Base-by-base conservation (phyloP, 129 eudicot genomes). In the Apium graveolens region DNA sequence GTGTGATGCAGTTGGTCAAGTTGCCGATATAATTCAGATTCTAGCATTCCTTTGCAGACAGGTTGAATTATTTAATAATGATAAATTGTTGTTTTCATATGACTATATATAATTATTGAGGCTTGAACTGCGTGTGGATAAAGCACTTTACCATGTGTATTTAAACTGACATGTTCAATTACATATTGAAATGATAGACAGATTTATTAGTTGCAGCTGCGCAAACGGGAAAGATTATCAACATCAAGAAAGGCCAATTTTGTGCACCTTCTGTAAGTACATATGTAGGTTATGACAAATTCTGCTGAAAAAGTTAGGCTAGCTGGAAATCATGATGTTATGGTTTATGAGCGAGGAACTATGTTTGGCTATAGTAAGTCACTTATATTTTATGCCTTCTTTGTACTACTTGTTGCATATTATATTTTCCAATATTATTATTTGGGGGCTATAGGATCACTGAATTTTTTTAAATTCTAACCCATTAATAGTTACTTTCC, bases 141-240 rank as follows among this genome's bases (percentile, higher is more conserved):
- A n/a, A n/a, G n/a, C n/a, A n/a, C n/a, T n/a, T n/a, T n/a, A n/a
- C n/a, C n/a, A n/a, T 76, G 13, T 5, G 51, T n/a, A 44, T 13
- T 71, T 73, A 13, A 53, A 57, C 65, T 77, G 49, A 81, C 43
- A 32, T 71, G 71, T 55, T 39, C 35, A 68, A 14, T 80, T 27
- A 71, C 5, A 7, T 31, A 26, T 77, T 72, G 49, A 27, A 42
- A 63, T 88, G 73, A 62, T 81, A 93, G 97, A 95, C 94, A 49
- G 98, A 95, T 87, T 92, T 95, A 63, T 92, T 95, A 60, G 97
- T 95, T 83, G 96, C 98, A 76, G 98, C 98, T 73, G 97, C 98
- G 38, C 87, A 92, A 85, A 95, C 97, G 27, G 98, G 97, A 74
- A 90, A 81, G 81, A 92, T 92, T 39, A 84, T 95, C 78, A 95